A percentile compares a stretch with the other conserved stretches of the same genome.
Evolutionary conservation across 257 asterid genomes (phyloP).

Genomic region (Lantana camara): DNA sequence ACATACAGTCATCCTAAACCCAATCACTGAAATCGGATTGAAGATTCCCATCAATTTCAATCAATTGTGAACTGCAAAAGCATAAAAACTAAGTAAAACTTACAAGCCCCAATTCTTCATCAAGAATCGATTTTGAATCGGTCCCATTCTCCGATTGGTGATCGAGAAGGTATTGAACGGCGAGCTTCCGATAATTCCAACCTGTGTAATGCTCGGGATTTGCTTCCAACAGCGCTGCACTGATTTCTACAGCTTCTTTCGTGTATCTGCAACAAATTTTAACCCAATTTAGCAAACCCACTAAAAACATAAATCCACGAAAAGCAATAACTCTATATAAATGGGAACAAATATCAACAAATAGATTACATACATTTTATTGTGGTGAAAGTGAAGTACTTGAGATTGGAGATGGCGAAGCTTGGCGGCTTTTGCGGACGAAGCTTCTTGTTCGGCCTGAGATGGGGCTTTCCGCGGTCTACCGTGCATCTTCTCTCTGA

Average conservation of each 20-base stretch:
- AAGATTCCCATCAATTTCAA: conserved; percentile 2
- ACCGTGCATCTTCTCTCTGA: conserved; percentile 68
- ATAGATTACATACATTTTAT: conserved; percentile 45
- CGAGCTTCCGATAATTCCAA: conserved; percentile 92
- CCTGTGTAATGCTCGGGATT: conserved; percentile 91
- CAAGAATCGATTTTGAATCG: conserved; percentile 55
- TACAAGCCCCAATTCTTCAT: conserved; percentile 80
- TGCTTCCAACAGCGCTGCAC: conserved; percentile 64
- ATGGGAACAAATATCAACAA: conserved; percentile 6
- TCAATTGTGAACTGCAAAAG: conserved; percentile 15
- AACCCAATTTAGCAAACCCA: not conserved
- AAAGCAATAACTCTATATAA: not conserved
- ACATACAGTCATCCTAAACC: not conserved
- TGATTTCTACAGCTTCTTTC: conserved; percentile 75
- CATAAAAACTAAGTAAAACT: conserved; percentile 33
- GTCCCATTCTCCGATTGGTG: conserved; percentile 36
- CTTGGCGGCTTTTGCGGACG: conserved; percentile 61
- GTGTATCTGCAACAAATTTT: conserved; percentile 61
- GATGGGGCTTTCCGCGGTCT: conserved; percentile 67
- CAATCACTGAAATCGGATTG: conserved; percentile 1
- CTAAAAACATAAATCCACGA: not conserved
- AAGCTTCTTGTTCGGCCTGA: conserved; percentile 59
- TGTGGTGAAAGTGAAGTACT: conserved; percentile 73
- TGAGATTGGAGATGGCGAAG: conserved; percentile 83
- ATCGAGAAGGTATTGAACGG: conserved; percentile 57